phyloP scores from a whole-genome alignment of 2,329 filamentous ascomycete species.

The Gnomoniopsis sp. region DNA sequence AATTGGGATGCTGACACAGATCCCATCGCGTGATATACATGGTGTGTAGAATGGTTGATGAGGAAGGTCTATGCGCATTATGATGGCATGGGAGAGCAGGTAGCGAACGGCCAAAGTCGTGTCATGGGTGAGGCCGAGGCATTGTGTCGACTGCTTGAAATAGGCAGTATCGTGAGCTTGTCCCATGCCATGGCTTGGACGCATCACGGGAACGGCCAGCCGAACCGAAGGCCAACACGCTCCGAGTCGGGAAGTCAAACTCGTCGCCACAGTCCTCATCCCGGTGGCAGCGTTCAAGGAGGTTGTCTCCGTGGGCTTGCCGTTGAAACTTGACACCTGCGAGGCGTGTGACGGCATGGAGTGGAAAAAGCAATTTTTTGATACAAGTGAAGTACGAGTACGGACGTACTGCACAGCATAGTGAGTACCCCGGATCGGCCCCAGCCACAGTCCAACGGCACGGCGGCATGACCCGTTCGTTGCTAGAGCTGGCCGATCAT shows the following conservation, averaged over 20 bases:
- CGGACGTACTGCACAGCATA: neutral
- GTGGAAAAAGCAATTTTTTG: slow-evolving; percentile 3
- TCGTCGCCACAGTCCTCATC: neutral
- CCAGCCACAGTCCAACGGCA: slow-evolving; percentile 6
- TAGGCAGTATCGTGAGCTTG: neutral
- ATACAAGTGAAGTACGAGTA: neutral
- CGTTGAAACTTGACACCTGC: neutral
- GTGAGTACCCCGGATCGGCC: neutral
- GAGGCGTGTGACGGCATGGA: neutral
- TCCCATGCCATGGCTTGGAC: neutral
- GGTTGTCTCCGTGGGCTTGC: neutral
- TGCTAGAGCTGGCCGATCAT: neutral
- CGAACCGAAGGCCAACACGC: neutral
- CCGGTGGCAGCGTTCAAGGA: neutral
- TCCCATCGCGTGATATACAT: neutral
- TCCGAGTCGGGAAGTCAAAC: neutral
- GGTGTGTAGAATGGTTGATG: neutral
- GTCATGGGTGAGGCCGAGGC: neutral
- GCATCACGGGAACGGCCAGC: neutral
- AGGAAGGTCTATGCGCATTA: neutral
- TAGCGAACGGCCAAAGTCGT: neutral
- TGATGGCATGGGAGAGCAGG: neutral
- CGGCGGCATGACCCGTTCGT: slow-evolving; percentile 14
- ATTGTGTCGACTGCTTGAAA: neutral
- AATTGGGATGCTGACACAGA: neutral